Evolutionary conservation across 768 basidiomycete genomes (phyloP).

Genomic region (Lenzites betulinus): DNA sequence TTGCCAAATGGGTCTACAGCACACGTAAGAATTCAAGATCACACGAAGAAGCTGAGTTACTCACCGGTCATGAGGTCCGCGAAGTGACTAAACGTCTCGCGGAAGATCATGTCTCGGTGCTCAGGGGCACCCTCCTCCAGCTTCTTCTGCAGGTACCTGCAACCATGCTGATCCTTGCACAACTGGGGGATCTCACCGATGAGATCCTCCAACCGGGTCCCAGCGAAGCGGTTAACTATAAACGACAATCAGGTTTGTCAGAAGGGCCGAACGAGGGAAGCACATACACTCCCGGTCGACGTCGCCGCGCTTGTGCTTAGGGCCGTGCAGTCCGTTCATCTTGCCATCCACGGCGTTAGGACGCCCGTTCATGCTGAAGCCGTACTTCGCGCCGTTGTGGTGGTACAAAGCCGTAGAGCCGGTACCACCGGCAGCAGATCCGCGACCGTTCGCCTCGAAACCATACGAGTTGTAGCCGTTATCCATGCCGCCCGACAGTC

Average conservation of each 20-base stretch:
- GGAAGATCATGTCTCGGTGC: conserved; percentile 99
- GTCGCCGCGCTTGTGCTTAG: conserved; percentile 94
- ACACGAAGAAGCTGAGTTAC: conserved; percentile 23
- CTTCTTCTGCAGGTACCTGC: conserved; percentile 98
- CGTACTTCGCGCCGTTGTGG: conserved; percentile 77
- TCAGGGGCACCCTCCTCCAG: conserved; percentile 94
- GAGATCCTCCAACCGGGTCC: conserved; percentile 92
- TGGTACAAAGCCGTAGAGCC: conserved; percentile 81
- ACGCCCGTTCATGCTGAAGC: conserved; percentile 61
- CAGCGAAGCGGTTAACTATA: conserved; percentile 93
- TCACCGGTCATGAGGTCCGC: conserved; percentile 96
- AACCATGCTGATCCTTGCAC: conserved; percentile 99
- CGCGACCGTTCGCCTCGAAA: conserved; percentile 50
- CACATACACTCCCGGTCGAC: conserved; percentile 80
- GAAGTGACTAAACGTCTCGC: conserved; percentile 96
- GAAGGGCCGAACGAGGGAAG: conserved; percentile 16
- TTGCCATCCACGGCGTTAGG: conserved; percentile 61
- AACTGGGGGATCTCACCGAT: conserved; percentile 91
- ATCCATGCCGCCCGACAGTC: conserved; percentile 50
- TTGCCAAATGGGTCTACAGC: conserved; percentile 93
- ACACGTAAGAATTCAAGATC: conserved; percentile 3
- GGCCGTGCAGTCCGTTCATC: conserved; percentile 88
- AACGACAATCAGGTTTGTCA: not conserved
- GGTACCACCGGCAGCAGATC: conserved; percentile 38
- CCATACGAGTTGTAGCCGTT: conserved; percentile 58